Evolutionary conservation across 2,329 filamentous ascomycete genomes (phyloP).

Genomic region (Fusarium armeniacum): DNA sequence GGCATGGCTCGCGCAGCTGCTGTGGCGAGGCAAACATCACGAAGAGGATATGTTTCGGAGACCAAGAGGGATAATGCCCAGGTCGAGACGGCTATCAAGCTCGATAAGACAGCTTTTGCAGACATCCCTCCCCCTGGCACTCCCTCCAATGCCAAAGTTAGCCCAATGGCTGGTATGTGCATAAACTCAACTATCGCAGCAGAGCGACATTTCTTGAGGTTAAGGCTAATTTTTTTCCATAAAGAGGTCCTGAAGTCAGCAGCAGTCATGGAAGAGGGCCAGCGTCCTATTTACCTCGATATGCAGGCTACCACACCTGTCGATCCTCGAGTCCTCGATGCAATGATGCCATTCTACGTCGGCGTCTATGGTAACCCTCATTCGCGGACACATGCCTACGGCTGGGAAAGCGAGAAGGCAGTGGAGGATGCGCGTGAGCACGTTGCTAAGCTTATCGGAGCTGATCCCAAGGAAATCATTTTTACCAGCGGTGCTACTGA

Average conservation of each 20-base stretch:
- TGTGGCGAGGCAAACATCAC: slow-evolving; percentile 50
- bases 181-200: neutral
- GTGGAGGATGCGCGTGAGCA: slow-evolving; percentile 89
- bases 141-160: slow-evolving; percentile 72
- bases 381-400: slow-evolving; percentile 96
- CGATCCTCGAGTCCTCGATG: slow-evolving; percentile 93
- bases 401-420: slow-evolving; percentile 97
- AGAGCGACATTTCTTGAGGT: slow-evolving; percentile 3
- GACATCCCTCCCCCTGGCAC: slow-evolving; percentile 59
- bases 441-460: slow-evolving; percentile 88
- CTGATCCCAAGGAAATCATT: slow-evolving; percentile 97
- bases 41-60: slow-evolving; percentile 85
- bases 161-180: slow-evolving; percentile 74
- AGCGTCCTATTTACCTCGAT: slow-evolving; percentile 95
- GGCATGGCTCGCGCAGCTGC: slow-evolving; percentile 50
- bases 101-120: slow-evolving; percentile 87
- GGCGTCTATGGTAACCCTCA: slow-evolving; percentile 97
- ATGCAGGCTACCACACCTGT: slow-evolving; percentile 98
- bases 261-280: slow-evolving; percentile 91
- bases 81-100: slow-evolving; percentile 87
- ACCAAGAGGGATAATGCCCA: slow-evolving; percentile 84
- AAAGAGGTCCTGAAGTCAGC: slow-evolving; percentile 88
- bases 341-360: slow-evolving; percentile 95
- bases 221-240: slow-evolving; percentile 32
- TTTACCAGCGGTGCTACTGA: slow-evolving; percentile 98